Percentiles rank a stretch among this genome's conserved stretches.
These are phyloP conservation scores for Corylus avellana DNA, from an alignment of 306 rosid genomes.

Conservation along the genomic window DNA sequence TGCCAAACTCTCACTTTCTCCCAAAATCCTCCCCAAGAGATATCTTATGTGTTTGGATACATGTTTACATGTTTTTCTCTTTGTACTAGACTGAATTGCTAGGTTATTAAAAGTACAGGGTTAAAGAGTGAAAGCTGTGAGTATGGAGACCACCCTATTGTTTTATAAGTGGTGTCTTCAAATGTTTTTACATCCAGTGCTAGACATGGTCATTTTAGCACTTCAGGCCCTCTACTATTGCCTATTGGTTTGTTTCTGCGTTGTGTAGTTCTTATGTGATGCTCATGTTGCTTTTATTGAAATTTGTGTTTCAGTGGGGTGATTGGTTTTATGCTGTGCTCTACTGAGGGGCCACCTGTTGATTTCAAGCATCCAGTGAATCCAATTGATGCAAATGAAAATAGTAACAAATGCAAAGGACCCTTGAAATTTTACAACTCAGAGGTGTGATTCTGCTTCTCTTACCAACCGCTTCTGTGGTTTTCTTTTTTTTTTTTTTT, in stretches of 20 bases:
- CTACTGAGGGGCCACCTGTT: slow-evolving; percentile 92
- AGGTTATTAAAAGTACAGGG: background rate
- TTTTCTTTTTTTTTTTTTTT: too few relatives aligned
- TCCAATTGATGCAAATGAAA: slow-evolving; percentile 57
- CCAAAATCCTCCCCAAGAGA: background rate
- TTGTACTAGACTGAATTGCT: background rate
- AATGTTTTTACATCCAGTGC: background rate
- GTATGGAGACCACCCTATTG: background rate
- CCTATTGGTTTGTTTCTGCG: background rate
- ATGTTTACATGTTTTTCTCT: background rate
- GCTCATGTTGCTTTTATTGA: slow-evolving; percentile 25
- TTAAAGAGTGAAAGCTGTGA: background rate
- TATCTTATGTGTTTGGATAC: background rate
- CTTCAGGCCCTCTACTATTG: background rate
- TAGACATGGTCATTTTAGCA: background rate
- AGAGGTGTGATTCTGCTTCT: slow-evolving; percentile 55
- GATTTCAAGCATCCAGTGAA: slow-evolving; percentile 93
- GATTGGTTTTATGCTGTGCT: slow-evolving; percentile 98
- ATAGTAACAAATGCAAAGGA: slow-evolving; percentile 32
- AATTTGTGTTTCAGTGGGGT: slow-evolving; percentile 71
- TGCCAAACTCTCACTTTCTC: background rate
- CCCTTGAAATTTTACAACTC: slow-evolving; percentile 90
- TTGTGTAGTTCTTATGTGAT: background rate
- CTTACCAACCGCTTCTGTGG: background rate
- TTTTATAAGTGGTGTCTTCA: background rate